Evolutionary conservation across 2,329 filamentous ascomycete species (phyloP), one percentile per base, ranked within the genome.

Genomic region (Paecilomyces variotii): DNA sequence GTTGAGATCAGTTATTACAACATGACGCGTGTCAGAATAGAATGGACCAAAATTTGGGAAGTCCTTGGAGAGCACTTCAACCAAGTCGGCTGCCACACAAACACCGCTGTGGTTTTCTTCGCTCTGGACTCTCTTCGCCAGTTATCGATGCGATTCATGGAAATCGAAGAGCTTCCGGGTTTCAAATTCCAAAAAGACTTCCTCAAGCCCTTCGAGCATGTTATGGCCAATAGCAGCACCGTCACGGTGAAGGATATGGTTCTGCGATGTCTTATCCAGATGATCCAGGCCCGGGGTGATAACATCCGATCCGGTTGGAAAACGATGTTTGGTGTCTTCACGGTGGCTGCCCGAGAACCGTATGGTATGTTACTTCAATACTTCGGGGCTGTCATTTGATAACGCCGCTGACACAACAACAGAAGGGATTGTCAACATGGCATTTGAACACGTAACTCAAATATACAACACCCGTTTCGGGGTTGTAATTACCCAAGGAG

Each of bases 141-240:
- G 73, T 79, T 99, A 49, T 97, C 93, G 0, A 97, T 99, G 92
- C 88, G 92, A 19, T 99, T 99, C 71, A 90, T 99, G 89, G 94
- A 99, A 74, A 91, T 97, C 61, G 94, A 96, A 72, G 94, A 99
- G 73, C 77, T 99, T 65, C 91, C 94, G 0, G 94, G 95, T 68
- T 99, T 99, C 84, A 97, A 97, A 74, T 99, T 99, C 70, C 94
- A 99, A 68, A 99, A 99, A 73, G 93, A 99, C 72, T 99, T 99
- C 73, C 78, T 99, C 57, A 97, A 97, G 75, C 94, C 95, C 0
- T 99, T 99, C 67, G 93, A 99, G 77, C 91, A 97, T 72, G 91
- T 99, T 66, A 90, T 99, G 78, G 87, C 89, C 59, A 97, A 99
- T 72, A 94, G 91, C 50, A 90, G 82, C 63, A 91, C 94, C 62